A percentile compares a stretch with the other conserved stretches of the same genome.
Evolutionary conservation across 1,284 basidiomycete species (phyloP).

Genomic region (Bjerkandera adusta): DNA sequence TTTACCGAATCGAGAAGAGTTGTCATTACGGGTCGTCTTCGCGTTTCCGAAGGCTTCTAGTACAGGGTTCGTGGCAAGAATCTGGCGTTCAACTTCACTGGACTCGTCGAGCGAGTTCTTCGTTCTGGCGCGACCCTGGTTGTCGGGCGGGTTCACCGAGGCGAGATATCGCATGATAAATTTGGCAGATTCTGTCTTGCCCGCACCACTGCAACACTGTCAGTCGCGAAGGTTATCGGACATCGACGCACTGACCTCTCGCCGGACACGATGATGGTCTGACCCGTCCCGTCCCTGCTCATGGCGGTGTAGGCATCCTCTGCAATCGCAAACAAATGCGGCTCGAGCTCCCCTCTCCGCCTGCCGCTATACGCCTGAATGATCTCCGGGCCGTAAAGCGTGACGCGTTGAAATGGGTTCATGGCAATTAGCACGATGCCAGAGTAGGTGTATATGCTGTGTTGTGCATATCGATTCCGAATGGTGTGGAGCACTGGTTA

Average conservation of each 20-base stretch:
- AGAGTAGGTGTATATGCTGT: slow-evolving; percentile 98
- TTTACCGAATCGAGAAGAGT: slow-evolving; percentile 98
- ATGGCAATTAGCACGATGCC: slow-evolving; percentile 98
- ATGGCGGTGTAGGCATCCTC: slow-evolving; percentile 99
- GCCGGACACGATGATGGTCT: slow-evolving; percentile 99
- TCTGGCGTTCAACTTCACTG: slow-evolving; percentile 95
- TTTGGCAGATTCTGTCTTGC: slow-evolving; percentile 99
- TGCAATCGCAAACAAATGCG: slow-evolving; percentile 98
- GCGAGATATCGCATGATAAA: slow-evolving; percentile 99
- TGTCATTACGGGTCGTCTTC: slow-evolving; percentile 98
- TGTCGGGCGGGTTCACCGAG: slow-evolving; percentile 87
- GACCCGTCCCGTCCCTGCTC: slow-evolving; percentile 92
- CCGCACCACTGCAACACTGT: slow-evolving; percentile 76
- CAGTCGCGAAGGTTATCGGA: slow-evolving; percentile 7
- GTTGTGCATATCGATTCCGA: slow-evolving; percentile 93
- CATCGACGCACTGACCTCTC: slow-evolving; percentile 70
- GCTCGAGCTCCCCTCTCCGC: slow-evolving; percentile 92
- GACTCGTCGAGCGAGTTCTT: slow-evolving; percentile 78
- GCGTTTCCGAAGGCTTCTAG: slow-evolving; percentile 99
- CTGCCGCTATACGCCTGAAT: slow-evolving; percentile 96
- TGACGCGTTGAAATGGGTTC: slow-evolving; percentile 96
- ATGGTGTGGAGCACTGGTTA: slow-evolving; percentile 91
- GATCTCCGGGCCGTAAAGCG: slow-evolving; percentile 92
- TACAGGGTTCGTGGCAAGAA: slow-evolving; percentile 97
- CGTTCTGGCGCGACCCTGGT: slow-evolving; percentile 59